phyloP scores from a whole-genome alignment of 257 asterid species.

The Striga asiatica region DNA sequence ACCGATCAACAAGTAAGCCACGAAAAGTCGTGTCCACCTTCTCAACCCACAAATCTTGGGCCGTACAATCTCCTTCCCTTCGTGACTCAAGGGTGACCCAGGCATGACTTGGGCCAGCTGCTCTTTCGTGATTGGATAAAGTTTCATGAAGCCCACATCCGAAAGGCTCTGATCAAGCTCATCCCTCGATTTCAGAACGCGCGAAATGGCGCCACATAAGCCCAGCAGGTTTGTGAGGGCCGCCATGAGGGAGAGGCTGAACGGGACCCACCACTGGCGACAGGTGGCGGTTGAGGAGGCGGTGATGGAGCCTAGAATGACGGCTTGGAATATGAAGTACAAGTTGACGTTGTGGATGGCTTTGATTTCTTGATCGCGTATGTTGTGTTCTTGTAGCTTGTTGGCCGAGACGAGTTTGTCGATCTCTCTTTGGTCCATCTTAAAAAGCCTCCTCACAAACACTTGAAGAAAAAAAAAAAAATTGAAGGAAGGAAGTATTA shows the following conservation, averaged over 20 bases:
- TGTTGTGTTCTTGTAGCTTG: constrained; percentile 31
- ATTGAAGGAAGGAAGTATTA: too few species aligned
- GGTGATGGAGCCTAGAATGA: constrained; percentile 28
- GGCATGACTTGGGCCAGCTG: constrained; percentile 24
- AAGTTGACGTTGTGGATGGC: constrained; percentile 40
- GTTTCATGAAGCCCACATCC: constrained; percentile 27
- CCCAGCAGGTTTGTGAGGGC: constrained; percentile 27
- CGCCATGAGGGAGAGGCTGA: constrained; percentile 33
- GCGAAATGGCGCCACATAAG: constrained; percentile 12
- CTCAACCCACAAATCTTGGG: constrained; percentile 17
- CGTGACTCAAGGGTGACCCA: constrained; percentile 17
- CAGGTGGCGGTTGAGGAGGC: constrained; percentile 23
- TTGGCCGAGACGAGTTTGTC: constrained; percentile 20
- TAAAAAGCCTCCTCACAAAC: too few species aligned
- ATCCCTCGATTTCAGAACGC: constrained; percentile 23
- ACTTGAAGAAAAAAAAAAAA: too few species aligned
- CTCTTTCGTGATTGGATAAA: constrained; percentile 18
- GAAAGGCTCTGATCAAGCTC: constrained; percentile 32
- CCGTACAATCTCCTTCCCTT: constrained; percentile 21
- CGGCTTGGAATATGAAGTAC: constrained; percentile 45
- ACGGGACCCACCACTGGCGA: constrained; percentile 41
- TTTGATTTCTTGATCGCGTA: constrained; percentile 27
- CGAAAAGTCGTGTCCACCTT: constrained; percentile 23
- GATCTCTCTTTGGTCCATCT: constrained; percentile 20
- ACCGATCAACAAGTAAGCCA: constrained; percentile 13